Evolutionary conservation across 495 filamentous ascomycete genomes (phyloP).

Genomic region (Evernia prunastri): DNA sequence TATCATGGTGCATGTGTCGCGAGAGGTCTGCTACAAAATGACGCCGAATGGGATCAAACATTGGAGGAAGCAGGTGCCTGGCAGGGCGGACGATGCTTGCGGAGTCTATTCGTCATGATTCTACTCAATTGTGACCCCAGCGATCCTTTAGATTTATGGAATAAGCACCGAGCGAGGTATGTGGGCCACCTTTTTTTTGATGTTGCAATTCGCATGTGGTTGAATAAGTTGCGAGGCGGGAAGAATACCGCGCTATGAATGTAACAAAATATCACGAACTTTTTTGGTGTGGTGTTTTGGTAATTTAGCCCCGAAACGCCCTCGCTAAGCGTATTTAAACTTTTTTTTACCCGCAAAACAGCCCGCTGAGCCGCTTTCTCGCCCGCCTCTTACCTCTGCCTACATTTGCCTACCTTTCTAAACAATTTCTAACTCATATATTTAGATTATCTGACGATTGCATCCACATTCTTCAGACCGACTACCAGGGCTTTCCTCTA

Average conservation of each 20-base stretch:
- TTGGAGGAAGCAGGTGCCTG: not conserved
- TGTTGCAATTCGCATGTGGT: too few species aligned
- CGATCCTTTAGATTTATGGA: not conserved
- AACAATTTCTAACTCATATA: not conserved
- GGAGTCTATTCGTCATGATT: not conserved
- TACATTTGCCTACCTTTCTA: too few species aligned
- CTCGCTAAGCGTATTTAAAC: too few species aligned
- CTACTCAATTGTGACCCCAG: not conserved
- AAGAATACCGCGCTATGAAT: too few species aligned
- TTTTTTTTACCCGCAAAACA: too few species aligned
- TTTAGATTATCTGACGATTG: not conserved
- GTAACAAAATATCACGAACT: too few species aligned
- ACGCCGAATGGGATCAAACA: not conserved
- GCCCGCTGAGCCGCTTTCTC: too few species aligned
- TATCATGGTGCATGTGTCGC: not conserved
- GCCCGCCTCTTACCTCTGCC: too few species aligned
- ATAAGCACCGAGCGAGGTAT: not conserved
- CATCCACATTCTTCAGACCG: not conserved
- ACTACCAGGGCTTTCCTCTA: not conserved
- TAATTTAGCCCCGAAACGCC: too few species aligned
- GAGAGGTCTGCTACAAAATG: not conserved
- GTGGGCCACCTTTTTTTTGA: too few species aligned
- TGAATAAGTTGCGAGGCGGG: too few species aligned
- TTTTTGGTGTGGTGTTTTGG: not conserved
- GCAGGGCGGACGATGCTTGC: not conserved